Conservation (phyloP, 192 early-diverging fungal genomes). For the Funneliformis mosseae region DNA sequence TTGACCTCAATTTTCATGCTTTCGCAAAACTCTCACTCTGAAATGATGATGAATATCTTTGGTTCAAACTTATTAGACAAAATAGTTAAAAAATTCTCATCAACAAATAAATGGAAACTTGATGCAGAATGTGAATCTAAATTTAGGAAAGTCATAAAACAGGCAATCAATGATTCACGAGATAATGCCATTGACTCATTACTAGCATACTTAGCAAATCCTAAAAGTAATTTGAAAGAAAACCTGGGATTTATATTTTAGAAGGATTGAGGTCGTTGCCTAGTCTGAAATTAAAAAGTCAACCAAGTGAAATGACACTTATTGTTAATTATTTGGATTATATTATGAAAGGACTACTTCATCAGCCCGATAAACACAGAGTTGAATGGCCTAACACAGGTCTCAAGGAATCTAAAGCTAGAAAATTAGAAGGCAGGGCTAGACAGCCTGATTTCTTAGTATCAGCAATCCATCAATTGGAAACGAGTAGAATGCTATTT, state of each 20-base stretch:
- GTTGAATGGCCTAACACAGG: no score
- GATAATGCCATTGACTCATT: slow-evolving; percentile 2
- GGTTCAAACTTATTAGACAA: slow-evolving; percentile 5
- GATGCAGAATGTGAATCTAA: slow-evolving; percentile 10
- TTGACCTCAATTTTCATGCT: slow-evolving; percentile 9
- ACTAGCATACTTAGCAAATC: slow-evolving; percentile 6
- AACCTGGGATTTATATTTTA: slow-evolving; percentile 8
- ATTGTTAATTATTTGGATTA: slow-evolving; percentile 21
- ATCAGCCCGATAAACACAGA: no score
- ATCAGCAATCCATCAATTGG: no score
- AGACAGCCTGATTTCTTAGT: no score
- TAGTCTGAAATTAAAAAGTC: not conserved
- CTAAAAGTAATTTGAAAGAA: slow-evolving; percentile 8
- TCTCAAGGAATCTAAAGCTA: no score
- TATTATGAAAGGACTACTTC: slow-evolving; percentile 14
- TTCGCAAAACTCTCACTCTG: slow-evolving; percentile 3
- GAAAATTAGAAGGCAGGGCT: no score
- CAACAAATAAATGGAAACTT: slow-evolving; percentile 28
- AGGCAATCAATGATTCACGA: slow-evolving; percentile 15
- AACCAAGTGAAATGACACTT: slow-evolving; percentile 1
- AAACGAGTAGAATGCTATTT: no score
- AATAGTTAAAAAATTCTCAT: not conserved
- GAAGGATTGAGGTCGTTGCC: not conserved
- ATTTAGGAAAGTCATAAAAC: slow-evolving; percentile 10
- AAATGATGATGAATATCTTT: slow-evolving; percentile 18